Percentiles rank a stretch among this genome's conserved stretches.
Conservation (phyloP, 306 rosid genomes). For the Lathyrus aphaca region DNA sequence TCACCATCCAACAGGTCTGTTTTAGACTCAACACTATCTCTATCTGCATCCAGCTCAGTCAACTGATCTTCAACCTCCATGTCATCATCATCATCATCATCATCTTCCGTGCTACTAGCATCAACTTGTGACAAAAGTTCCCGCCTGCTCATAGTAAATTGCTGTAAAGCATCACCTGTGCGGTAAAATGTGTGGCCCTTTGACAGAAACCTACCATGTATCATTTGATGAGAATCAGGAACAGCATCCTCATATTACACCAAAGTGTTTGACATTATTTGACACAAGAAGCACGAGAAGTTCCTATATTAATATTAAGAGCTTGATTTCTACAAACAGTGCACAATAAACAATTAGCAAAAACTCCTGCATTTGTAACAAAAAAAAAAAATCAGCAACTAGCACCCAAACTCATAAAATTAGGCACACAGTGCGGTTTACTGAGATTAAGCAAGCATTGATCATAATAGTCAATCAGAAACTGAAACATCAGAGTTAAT, state of each 20-base stretch:
- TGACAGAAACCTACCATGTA: conserved; percentile 22
- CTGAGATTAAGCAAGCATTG: not conserved
- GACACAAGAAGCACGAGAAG: conserved; percentile 22
- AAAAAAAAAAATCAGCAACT: too few species aligned
- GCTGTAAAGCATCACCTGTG: conserved; percentile 36
- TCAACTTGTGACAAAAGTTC: conserved; percentile 81
- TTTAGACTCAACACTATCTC: conserved; percentile 41
- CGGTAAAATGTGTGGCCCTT: conserved; percentile 35
- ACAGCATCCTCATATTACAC: conserved; percentile 37
- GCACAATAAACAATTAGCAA: conserved; percentile 12
- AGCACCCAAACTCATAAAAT: not conserved
- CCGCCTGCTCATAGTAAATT: conserved; percentile 37
- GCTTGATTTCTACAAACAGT: conserved; percentile 53
- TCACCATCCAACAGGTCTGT: conserved; percentile 46
- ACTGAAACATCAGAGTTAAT: not conserved
- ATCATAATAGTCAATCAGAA: not conserved
- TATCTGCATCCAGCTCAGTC: conserved; percentile 57
- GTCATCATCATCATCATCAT: conserved; percentile 44
- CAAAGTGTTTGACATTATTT: conserved; percentile 35
- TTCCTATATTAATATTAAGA: conserved; percentile 38
- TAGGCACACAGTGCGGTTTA: too few species aligned
- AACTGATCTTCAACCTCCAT: conserved; percentile 53
- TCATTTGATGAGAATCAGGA: conserved; percentile 39
- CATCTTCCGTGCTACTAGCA: conserved; percentile 54
- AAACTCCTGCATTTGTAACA: conserved; percentile 39